These are phyloP conservation scores for Thalassiosira mediterranea DNA, from an alignment of 352 stramenopile genomes.

Conservation along the genomic window DNA sequence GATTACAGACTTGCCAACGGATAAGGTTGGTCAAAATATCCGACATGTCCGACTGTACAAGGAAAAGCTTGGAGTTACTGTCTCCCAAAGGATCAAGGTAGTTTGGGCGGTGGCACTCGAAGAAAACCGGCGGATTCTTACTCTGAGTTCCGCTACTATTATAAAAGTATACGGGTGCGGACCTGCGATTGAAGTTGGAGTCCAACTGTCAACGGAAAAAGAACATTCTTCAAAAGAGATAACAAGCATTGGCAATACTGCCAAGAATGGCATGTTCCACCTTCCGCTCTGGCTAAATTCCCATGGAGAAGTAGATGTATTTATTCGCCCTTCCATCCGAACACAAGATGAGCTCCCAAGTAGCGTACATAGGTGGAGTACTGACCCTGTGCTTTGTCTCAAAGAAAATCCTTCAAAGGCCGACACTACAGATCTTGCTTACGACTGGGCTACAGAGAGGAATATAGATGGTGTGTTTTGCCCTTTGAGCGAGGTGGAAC, in stretches of 20 bases:
- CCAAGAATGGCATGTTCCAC: constrained; percentile 23
- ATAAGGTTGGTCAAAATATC: constrained; percentile 54
- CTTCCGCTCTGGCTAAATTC: constrained; percentile 40
- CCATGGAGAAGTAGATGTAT: constrained; percentile 27
- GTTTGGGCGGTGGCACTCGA: constrained; percentile 71
- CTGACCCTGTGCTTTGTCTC: constrained; percentile 19
- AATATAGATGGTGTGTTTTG: constrained; percentile 21
- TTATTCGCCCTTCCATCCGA: constrained; percentile 30
- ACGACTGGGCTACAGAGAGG: constrained; percentile 23
- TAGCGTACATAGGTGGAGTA: constrained; percentile 40
- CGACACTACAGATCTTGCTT: constrained; percentile 26
- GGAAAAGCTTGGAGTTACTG: constrained; percentile 2
- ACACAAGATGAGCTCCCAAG: background rate
- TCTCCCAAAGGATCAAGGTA: constrained; percentile 25
- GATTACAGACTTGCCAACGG: constrained; percentile 60
- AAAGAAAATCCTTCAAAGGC: constrained; percentile 11
- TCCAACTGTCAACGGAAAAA: constrained; percentile 25
- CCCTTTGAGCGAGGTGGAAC: constrained; percentile 3
- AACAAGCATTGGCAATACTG: constrained; percentile 19
- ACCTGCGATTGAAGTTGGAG: constrained; percentile 63
- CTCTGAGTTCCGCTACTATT: constrained; percentile 64
- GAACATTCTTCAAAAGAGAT: constrained; percentile 21
- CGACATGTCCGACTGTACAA: constrained; percentile 31
- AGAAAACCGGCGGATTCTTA: constrained; percentile 74
- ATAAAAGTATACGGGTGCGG: constrained; percentile 52